Evolutionary conservation across 2,329 filamentous ascomycete species (phyloP).

Genomic region (Microcyclosporella mali): DNA sequence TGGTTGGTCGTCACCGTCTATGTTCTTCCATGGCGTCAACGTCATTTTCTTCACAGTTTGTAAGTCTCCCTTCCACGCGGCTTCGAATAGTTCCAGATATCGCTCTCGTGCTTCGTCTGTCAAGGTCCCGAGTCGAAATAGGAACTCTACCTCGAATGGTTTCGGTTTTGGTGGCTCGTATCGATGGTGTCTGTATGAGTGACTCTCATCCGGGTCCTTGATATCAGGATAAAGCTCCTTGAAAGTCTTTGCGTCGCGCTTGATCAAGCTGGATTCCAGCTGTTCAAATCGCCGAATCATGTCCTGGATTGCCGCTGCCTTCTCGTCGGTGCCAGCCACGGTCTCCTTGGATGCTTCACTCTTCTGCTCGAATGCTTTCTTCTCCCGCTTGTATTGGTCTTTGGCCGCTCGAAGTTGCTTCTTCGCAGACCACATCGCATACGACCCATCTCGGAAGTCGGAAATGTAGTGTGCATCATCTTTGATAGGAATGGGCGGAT

Average conservation of each 20-base stretch:
- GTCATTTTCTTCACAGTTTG: slow-evolving; percentile 60
- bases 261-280: slow-evolving; percentile 51
- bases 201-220: slow-evolving; percentile 10
- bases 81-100: slow-evolving; percentile 66
- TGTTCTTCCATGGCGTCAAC: slow-evolving; percentile 48
- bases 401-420: slow-evolving; percentile 36
- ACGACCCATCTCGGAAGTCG: slow-evolving; percentile 50
- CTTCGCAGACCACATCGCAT: slow-evolving; percentile 52
- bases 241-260: slow-evolving; percentile 61
- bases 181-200: neutral
- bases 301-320: slow-evolving; percentile 49
- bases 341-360: slow-evolving; percentile 6
- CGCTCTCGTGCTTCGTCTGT: slow-evolving; percentile 51
- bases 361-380: slow-evolving; percentile 7
- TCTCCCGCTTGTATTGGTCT: slow-evolving; percentile 24
- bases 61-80: slow-evolving; percentile 65
- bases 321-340: slow-evolving; percentile 41
- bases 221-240: slow-evolving; percentile 56
- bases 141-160: slow-evolving; percentile 47
- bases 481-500: slow-evolving; percentile 28
- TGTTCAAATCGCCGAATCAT: slow-evolving; percentile 49
- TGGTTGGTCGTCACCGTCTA: slow-evolving; percentile 45
- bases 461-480: slow-evolving; percentile 49
- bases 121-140: slow-evolving; percentile 45
- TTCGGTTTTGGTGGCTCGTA: slow-evolving; percentile 15